Evolutionary conservation across 106 monocot genomes (phyloP).

Genomic region (Iris macrosiphon): DNA sequence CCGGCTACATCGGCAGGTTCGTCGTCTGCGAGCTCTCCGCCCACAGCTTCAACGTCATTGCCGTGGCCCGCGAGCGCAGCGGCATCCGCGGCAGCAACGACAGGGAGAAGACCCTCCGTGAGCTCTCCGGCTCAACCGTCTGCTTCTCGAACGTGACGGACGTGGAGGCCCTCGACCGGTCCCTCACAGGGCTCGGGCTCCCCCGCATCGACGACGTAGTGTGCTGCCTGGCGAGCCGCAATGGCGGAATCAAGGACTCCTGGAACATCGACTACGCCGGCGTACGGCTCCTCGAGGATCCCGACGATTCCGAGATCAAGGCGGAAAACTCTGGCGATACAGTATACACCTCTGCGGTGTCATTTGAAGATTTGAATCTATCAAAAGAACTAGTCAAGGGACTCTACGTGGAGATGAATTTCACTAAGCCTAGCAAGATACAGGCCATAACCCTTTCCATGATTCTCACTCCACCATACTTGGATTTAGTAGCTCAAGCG

Average conservation of each 20-base stretch:
- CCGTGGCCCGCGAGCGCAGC: conserved; percentile 67
- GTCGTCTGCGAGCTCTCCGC: conserved; percentile 75
- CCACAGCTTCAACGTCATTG: conserved; percentile 67
- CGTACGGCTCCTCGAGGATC: conserved; percentile 40
- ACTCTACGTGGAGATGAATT: conserved; percentile 73
- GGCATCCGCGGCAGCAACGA: conserved; percentile 56
- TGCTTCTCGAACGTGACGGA: conserved; percentile 95
- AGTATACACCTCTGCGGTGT: conserved; percentile 55
- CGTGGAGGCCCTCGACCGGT: conserved; percentile 32
- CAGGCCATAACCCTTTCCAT: conserved; percentile 79
- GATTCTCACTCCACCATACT: conserved; percentile 82
- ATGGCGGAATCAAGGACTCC: conserved; percentile 75
- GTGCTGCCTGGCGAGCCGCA: conserved; percentile 89
- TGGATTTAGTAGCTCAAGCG: conserved; percentile 79
- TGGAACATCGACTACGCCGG: conserved; percentile 75
- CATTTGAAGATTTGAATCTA: conserved; percentile 68
- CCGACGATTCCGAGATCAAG: conserved; percentile 51
- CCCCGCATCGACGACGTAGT: conserved; percentile 68
- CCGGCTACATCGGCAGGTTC: conserved; percentile 87
- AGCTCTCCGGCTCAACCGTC: conserved; percentile 47
- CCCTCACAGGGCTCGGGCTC: conserved; percentile 31
- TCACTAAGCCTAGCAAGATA: conserved; percentile 77
- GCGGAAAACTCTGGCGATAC: conserved; percentile 70
- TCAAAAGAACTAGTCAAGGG: conserved; percentile 61
- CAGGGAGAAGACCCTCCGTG: conserved; percentile 16